Base-by-base conservation (phyloP, 257 asterid genomes). In the Capsicum chinense region DNA sequence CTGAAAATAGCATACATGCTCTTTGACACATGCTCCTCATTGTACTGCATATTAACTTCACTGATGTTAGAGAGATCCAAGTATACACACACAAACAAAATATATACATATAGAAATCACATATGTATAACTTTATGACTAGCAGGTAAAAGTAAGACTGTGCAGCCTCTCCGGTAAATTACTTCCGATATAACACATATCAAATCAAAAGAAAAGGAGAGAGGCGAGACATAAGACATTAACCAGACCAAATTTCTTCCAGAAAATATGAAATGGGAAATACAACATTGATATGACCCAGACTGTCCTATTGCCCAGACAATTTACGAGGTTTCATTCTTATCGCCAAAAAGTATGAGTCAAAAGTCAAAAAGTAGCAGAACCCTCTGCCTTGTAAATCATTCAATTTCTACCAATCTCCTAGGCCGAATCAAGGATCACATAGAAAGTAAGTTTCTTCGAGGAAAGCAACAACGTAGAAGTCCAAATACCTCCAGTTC, bases 1-100 rank as follows among this genome's bases (percentile, higher is more conserved):
- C 87, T 92, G 90, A 96, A 96, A 87, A 91, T 67, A 56, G 94
- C 98, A 86, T 94, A 96, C 71, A 96, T 88, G 92, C 98, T 96
- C 87, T 87, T 90, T 58, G 99, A 96, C 89, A 94, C 94, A 91
- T 96, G 99, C 82, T 94, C 99, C 90, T 96, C 99, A 19, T 97
- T 97, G 88, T 96, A 94, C 99, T 96, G 93, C 90, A 93, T 56
- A 84, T 82, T 85, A 80, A 52, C 48, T 76, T 52, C 81, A 54
- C 26, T 7, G 26, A 26, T 50, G 64, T 76, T 0, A 76, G 81
- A 76, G 47, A 76, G 81, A 54, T 54, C 48, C 64, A 13, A 13
- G 44, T 52, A 74, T 21, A 52, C 13, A 48, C 47, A 74, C 13
- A 74, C 21, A 50, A 74, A 50, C 17, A 74, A 68, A 74, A 74